A percentile compares a stretch with the other conserved stretches of the same genome.
phyloP scores from a whole-genome alignment of 2,329 filamentous ascomycete species.

The Nemania diffusa region DNA sequence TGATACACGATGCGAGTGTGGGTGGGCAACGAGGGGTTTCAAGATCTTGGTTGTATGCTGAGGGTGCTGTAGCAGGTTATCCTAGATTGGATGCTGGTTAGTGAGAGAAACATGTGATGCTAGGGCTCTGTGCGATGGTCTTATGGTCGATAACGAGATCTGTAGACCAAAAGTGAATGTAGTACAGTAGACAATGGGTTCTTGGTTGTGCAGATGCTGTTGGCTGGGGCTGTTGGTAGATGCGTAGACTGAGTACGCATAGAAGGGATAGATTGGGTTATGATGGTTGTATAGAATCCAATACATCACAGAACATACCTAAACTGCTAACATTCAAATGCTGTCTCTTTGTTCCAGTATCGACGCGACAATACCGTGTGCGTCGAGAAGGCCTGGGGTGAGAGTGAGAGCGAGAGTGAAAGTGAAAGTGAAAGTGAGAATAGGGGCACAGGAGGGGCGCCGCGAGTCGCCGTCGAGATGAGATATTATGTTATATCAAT shows the following conservation, averaged over 20 bases:
- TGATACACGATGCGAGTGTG: not conserved
- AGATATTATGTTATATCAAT: constrained; percentile 14
- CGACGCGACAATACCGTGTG: constrained; percentile 28
- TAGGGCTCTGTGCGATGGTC: constrained; percentile 10
- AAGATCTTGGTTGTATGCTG: constrained; percentile 3
- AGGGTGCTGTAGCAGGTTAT: not conserved
- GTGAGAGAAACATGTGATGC: constrained; percentile 15
- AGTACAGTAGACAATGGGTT: not conserved
- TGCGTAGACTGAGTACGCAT: not conserved
- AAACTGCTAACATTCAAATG: not conserved
- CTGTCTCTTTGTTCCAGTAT: constrained; percentile 25
- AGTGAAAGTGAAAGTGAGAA: constrained; percentile 3
- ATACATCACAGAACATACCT: not conserved
- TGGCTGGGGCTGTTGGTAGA: not conserved
- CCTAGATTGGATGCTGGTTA: constrained; percentile 1
- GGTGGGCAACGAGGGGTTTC: not conserved
- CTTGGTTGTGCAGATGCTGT: not conserved
- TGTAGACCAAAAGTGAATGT: not conserved
- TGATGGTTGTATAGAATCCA: not conserved
- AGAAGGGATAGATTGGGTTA: not conserved
- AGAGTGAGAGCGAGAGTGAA: not conserved
- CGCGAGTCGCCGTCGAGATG: not conserved
- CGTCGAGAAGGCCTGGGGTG: constrained; percentile 13
- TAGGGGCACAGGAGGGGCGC: constrained; percentile 15
- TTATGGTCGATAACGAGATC: not conserved